Conservation (phyloP, 2,329 filamentous ascomycete genomes). For the Acrocalymma vagum region DNA sequence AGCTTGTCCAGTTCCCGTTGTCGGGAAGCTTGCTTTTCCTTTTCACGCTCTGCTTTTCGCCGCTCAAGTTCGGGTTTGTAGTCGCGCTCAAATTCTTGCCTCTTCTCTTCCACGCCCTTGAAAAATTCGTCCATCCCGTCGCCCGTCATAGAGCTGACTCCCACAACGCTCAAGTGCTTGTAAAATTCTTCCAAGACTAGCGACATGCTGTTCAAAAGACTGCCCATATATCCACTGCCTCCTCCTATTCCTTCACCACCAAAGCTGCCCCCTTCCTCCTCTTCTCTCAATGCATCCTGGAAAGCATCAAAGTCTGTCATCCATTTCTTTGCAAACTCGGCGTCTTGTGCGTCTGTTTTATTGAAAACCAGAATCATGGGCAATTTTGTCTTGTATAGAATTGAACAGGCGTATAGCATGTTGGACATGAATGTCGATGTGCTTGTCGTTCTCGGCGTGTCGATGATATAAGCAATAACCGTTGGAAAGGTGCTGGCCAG, state of each 20-base stretch:
- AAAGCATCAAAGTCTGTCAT: slow-evolving; percentile 99
- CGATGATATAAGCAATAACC: slow-evolving; percentile 96
- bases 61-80: slow-evolving; percentile 92
- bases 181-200: slow-evolving; percentile 98
- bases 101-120: slow-evolving; percentile 84
- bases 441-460: slow-evolving; percentile 90
- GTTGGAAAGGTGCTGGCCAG: slow-evolving; percentile 95
- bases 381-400: slow-evolving; percentile 97
- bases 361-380: slow-evolving; percentile 99
- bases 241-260: slow-evolving; percentile 74
- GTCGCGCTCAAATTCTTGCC: slow-evolving; percentile 85
- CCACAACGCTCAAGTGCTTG: slow-evolving; percentile 89
- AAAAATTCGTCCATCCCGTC: slow-evolving; percentile 95
- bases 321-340: slow-evolving; percentile 94
- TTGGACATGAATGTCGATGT: slow-evolving; percentile 99
- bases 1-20: slow-evolving; percentile 88
- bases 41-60: slow-evolving; percentile 76
- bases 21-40: slow-evolving; percentile 73
- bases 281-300: slow-evolving; percentile 81
- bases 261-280: slow-evolving; percentile 81
- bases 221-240: slow-evolving; percentile 95
- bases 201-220: slow-evolving; percentile 95
- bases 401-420: slow-evolving; percentile 99
- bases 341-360: slow-evolving; percentile 95
- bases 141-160: slow-evolving; percentile 91